Conservation (phyloP, 106 monocot genomes). For the Cymbidium sinense region DNA sequence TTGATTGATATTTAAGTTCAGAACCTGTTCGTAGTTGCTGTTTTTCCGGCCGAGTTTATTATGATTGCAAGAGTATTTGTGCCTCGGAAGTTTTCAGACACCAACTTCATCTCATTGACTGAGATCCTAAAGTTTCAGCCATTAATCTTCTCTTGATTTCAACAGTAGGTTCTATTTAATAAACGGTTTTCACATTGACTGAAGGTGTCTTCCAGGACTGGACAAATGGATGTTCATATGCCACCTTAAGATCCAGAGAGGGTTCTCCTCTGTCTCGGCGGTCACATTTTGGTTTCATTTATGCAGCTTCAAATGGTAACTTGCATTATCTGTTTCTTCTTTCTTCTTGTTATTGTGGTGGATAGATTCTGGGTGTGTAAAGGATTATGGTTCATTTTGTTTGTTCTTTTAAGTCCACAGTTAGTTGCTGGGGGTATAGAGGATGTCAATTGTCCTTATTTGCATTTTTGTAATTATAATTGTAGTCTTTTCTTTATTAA, state of each 20-base stretch:
- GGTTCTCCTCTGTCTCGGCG: background rate
- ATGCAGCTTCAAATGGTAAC: background rate
- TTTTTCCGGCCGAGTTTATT: background rate
- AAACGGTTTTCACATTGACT: background rate
- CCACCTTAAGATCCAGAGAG: background rate
- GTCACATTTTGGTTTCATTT: background rate
- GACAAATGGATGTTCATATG: background rate
- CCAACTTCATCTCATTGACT: too few species aligned
- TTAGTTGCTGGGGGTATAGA: background rate
- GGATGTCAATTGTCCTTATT: background rate
- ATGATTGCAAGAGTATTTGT: background rate
- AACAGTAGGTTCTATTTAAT: background rate
- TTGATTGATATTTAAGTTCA: too few species aligned
- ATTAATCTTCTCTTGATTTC: background rate
- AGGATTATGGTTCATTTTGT: background rate
- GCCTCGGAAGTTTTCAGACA: background rate
- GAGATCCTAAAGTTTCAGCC: background rate
- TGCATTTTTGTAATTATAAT: conserved; percentile 1
- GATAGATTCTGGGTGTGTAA: conserved; percentile 3
- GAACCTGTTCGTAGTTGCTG: too few species aligned
- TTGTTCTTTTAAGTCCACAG: background rate
- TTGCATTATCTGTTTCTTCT: background rate
- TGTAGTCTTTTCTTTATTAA: background rate
- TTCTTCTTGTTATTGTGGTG: background rate
- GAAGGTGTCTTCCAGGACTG: background rate